These are phyloP conservation scores for Podaxis carcinomalis DNA, from an alignment of 768 basidiomycete genomes.

Conservation along the genomic window DNA sequence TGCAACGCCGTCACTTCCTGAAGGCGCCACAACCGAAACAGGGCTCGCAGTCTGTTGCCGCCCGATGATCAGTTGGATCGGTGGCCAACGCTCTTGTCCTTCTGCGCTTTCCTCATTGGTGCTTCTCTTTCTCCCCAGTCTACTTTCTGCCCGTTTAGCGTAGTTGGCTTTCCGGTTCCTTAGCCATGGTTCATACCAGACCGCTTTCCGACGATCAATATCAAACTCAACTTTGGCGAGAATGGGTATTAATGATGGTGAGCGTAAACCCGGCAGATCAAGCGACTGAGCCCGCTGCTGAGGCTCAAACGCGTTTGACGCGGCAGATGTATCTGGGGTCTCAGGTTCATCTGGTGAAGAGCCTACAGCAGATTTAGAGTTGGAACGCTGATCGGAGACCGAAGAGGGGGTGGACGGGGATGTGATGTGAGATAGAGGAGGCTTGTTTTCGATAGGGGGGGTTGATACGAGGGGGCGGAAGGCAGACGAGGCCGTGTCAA, in stretches of 20 bases:
- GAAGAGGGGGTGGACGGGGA: constrained; percentile 55
- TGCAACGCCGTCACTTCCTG: constrained; percentile 2
- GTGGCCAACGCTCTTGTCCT: constrained; percentile 27
- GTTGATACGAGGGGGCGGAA: constrained; percentile 48
- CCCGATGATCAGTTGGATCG: constrained; percentile 49
- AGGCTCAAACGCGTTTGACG: constrained; percentile 24
- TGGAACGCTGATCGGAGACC: constrained; percentile 41
- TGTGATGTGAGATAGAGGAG: constrained; percentile 35
- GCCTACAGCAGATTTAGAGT: constrained; percentile 40
- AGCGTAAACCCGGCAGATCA: constrained; percentile 62
- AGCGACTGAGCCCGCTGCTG: constrained; percentile 39
- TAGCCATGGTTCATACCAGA: constrained; percentile 86
- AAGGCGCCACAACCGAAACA: constrained; percentile 21
- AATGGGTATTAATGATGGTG: constrained; percentile 69
- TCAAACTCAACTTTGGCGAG: constrained; percentile 96
- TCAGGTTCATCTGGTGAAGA: constrained; percentile 44
- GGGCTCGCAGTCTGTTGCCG: constrained; percentile 40
- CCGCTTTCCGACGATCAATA: constrained; percentile 74
- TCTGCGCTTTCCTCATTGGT: constrained; percentile 17
- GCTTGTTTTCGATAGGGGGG: constrained; percentile 28
- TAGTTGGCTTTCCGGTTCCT: constrained; percentile 59
- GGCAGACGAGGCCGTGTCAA: constrained; percentile 23
- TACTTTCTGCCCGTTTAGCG: constrained; percentile 51
- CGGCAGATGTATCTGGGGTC: constrained; percentile 52
- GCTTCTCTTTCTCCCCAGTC: constrained; percentile 17